Percentiles rank a stretch among this genome's conserved stretches.
Evolutionary conservation across 1,284 basidiomycete species (phyloP).

Genomic region (Kalmanozyma brasiliensis): DNA sequence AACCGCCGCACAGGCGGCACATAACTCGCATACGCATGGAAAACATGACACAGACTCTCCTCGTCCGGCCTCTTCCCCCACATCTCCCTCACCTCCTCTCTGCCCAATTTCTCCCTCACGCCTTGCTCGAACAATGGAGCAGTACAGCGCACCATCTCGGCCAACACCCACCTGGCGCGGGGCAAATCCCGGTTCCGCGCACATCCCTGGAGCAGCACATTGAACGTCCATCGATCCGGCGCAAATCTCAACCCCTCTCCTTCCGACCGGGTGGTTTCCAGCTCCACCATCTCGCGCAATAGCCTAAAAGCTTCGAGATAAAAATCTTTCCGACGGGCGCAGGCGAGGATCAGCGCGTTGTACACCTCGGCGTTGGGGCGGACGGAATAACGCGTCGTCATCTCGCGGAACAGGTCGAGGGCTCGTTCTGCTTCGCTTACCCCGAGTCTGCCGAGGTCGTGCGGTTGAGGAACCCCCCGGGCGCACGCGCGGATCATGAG

Average conservation of each 20-base stretch:
- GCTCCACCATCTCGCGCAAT: constrained; percentile 74
- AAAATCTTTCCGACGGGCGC: constrained; percentile 70
- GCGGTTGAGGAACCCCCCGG: constrained; percentile 70
- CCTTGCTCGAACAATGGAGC: constrained; percentile 41
- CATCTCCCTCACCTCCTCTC: constrained; percentile 53
- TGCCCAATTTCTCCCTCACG: constrained; percentile 3
- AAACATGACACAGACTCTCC: constrained; percentile 82
- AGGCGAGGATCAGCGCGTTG: constrained; percentile 81
- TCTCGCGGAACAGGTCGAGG: constrained; percentile 90
- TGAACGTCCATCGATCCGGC: constrained; percentile 80
- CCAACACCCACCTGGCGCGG: constrained; percentile 87
- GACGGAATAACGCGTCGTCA: constrained; percentile 77
- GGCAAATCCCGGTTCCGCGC: constrained; percentile 85
- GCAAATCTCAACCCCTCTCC: constrained; percentile 69
- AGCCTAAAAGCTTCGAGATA: constrained; percentile 69
- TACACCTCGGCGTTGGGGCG: constrained; percentile 79
- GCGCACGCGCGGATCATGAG: constrained; percentile 90
- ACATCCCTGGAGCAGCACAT: constrained; percentile 85
- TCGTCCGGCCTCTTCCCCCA: constrained; percentile 73
- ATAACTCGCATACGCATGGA: constrained; percentile 88
- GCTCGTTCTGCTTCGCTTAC: constrained; percentile 85
- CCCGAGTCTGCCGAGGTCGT: constrained; percentile 54
- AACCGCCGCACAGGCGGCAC: constrained; percentile 70
- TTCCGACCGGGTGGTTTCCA: constrained; percentile 80
- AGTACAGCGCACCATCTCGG: constrained; percentile 77